Evolutionary conservation across 2,329 filamentous ascomycete genomes (phyloP).

Genomic region (Pseudogymnoascus sp.): DNA sequence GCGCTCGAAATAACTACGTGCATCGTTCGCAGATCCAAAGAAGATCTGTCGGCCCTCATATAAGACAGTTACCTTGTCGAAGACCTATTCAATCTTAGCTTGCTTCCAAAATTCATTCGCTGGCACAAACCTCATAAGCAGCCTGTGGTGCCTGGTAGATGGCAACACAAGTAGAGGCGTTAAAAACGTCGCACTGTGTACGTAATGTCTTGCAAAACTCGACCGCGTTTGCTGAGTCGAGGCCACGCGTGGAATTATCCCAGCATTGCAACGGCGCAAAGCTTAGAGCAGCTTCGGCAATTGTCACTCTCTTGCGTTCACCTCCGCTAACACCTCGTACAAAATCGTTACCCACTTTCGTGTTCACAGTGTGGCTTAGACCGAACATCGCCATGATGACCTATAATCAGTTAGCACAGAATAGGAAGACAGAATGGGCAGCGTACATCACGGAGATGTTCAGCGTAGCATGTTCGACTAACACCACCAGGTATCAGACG

Average conservation of each 20-base stretch:
- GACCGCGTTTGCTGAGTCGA: slow-evolving; percentile 57
- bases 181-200: slow-evolving; percentile 54
- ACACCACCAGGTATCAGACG: slow-evolving; percentile 53
- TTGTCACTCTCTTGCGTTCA: slow-evolving; percentile 53
- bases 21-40: slow-evolving; percentile 53
- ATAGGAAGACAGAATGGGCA: neutral
- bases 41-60: slow-evolving; percentile 59
- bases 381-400: slow-evolving; percentile 65
- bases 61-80: slow-evolving; percentile 63
- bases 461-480: slow-evolving; percentile 45
- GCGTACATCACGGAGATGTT: slow-evolving; percentile 57
- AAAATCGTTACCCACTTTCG: slow-evolving; percentile 50
- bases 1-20: slow-evolving; percentile 56
- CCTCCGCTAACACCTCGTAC: slow-evolving; percentile 55
- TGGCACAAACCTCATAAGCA: slow-evolving; percentile 67
- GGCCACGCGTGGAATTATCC: slow-evolving; percentile 60
- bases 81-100: slow-evolving; percentile 57
- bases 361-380: slow-evolving; percentile 53
- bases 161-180: slow-evolving; percentile 53
- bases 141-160: slow-evolving; percentile 64
- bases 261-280: slow-evolving; percentile 48
- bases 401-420: neutral
- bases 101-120: slow-evolving; percentile 65
- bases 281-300: slow-evolving; percentile 40
- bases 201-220: slow-evolving; percentile 55